Evolutionary conservation across 257 asterid genomes (phyloP).

Genomic region (Dorcoceras hygrometricum): DNA sequence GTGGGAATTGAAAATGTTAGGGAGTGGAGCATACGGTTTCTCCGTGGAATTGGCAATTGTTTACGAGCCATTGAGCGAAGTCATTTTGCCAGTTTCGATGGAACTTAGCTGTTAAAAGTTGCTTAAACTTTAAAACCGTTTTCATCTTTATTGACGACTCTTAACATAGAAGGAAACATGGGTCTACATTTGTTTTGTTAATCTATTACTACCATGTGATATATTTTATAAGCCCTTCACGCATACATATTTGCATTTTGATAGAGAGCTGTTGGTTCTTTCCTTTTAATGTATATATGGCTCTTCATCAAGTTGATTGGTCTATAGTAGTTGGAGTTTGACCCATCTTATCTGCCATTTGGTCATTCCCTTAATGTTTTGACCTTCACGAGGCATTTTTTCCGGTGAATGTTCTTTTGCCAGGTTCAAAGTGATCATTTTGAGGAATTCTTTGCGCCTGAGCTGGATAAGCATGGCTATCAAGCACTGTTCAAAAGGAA

Average conservation of each 20-base stretch:
- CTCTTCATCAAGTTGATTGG: not conserved
- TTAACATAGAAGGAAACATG: not conserved
- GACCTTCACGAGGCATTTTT: not conserved
- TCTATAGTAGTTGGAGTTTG: not conserved
- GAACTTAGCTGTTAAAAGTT: not conserved
- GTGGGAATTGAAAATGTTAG: not conserved
- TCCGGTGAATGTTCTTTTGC: slow-evolving; percentile 15
- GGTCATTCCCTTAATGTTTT: not conserved
- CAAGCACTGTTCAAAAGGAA: slow-evolving; percentile 76
- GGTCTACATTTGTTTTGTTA: too few relatives aligned
- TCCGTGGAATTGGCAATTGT: not conserved
- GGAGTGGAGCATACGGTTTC: not conserved
- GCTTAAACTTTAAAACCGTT: not conserved
- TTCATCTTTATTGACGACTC: not conserved
- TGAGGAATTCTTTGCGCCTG: slow-evolving; percentile 91
- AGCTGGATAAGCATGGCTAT: slow-evolving; percentile 96
- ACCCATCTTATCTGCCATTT: not conserved
- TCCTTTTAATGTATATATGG: not conserved
- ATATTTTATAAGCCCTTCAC: not conserved
- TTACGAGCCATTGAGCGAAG: not conserved
- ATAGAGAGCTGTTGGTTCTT: not conserved
- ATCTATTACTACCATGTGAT: too few relatives aligned
- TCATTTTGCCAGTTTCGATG: not conserved
- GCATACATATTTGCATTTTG: not conserved
- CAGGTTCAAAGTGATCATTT: slow-evolving; percentile 96